These are phyloP conservation scores for Acacia pycnantha DNA, from an alignment of 331 rosid species.

Conservation along the genomic window DNA sequence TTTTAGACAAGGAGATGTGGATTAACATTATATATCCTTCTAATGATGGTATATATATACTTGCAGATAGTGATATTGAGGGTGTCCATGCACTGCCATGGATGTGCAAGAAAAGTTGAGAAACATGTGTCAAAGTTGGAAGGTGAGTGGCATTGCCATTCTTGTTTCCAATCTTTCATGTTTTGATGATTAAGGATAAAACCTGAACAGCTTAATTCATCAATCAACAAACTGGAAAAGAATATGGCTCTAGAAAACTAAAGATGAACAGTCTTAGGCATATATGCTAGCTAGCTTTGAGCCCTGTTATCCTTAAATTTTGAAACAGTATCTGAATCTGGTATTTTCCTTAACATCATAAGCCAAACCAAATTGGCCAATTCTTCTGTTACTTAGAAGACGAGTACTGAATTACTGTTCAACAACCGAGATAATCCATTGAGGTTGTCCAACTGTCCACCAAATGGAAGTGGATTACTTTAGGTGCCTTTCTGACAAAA, in stretches of 20 bases:
- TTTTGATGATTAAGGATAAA: not conserved
- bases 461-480: constrained; percentile 16
- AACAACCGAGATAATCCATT: constrained; percentile 12
- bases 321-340: not conserved
- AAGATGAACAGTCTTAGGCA: not conserved
- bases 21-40: constrained; percentile 11
- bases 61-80: constrained; percentile 72
- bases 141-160: constrained; percentile 40
- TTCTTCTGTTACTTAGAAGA: not conserved
- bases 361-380: not conserved
- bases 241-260: not conserved
- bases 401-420: not conserved
- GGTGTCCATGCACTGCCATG: constrained; percentile 96
- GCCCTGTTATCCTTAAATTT: not conserved
- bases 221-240: not conserved
- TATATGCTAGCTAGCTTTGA: not conserved
- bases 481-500: constrained; percentile 17
- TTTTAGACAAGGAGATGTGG: not conserved
- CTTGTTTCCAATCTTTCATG: not conserved
- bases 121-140: constrained; percentile 84
- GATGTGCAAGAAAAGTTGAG: constrained; percentile 91
- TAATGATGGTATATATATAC: not conserved
- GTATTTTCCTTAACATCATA: not conserved
- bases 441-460: constrained; percentile 19
- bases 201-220: not conserved